These are phyloP conservation scores for Monosporascus sp. DNA, from an alignment of 2,329 filamentous ascomycete genomes.

Conservation along the genomic window DNA sequence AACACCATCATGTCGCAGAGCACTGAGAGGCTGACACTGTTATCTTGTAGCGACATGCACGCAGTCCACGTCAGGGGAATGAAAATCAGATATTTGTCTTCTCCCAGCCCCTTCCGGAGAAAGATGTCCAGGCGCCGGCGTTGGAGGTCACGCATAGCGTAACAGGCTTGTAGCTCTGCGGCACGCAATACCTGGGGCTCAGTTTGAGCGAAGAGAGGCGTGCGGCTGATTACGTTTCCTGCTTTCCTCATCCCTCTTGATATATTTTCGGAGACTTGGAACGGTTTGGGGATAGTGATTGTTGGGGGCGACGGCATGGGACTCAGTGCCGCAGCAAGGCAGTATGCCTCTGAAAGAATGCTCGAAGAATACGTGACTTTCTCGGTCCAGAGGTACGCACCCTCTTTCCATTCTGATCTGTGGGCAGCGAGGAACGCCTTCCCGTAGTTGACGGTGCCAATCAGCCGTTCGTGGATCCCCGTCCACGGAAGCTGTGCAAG, in stretches of 20 bases:
- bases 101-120: neutral
- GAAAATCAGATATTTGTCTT: conserved; percentile 3
- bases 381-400: conserved; percentile 3
- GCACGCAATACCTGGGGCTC: neutral
- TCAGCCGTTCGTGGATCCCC: too few species aligned
- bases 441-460: too few species aligned
- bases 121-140: conserved; percentile 1
- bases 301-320: neutral
- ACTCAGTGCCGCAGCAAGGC: neutral
- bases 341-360: conserved; percentile 2
- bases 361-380: conserved; percentile 6
- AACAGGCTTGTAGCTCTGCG: neutral
- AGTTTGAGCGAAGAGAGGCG: neutral
- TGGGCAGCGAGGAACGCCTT: too few species aligned
- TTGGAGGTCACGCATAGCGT: neutral
- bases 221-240: neutral
- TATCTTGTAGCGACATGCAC: neutral
- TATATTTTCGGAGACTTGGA: neutral
- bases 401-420: neutral
- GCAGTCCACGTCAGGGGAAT: conserved; percentile 2
- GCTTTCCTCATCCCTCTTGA: neutral
- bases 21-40: neutral
- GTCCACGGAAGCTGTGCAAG: too few species aligned
- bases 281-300: neutral
- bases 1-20: conserved; percentile 2